A percentile compares a stretch with the other conserved stretches of the same genome.
These are phyloP conservation scores for Colletotrichum shisoi DNA, from an alignment of 2,329 filamentous ascomycete species.

Conservation along the genomic window DNA sequence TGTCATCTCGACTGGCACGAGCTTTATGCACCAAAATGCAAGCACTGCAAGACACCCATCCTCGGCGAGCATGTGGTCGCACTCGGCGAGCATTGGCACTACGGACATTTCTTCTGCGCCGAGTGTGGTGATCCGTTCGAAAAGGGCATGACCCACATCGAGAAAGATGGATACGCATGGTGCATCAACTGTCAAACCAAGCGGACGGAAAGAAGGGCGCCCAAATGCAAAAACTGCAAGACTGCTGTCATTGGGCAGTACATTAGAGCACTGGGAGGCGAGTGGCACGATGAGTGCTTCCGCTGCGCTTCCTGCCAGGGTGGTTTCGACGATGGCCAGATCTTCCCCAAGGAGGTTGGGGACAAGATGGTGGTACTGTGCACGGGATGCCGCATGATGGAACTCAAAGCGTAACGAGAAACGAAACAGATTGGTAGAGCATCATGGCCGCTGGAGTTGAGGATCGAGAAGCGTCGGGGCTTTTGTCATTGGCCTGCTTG, in stretches of 20 bases:
- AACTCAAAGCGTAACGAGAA: slow-evolving; percentile 62
- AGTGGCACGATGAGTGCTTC: slow-evolving; percentile 96
- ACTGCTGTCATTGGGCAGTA: slow-evolving; percentile 88
- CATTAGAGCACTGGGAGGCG: slow-evolving; percentile 83
- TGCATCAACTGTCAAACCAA: slow-evolving; percentile 93
- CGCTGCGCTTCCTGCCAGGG: slow-evolving; percentile 72
- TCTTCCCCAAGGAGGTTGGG: slow-evolving; percentile 63
- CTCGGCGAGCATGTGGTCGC: slow-evolving; percentile 94
- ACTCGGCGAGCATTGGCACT: slow-evolving; percentile 94
- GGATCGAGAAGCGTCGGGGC: neutral
- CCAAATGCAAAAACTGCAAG: slow-evolving; percentile 87
- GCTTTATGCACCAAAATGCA: slow-evolving; percentile 88
- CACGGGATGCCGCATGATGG: slow-evolving; percentile 66
- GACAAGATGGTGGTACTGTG: slow-evolving; percentile 60
- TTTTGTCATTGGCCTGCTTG: slow-evolving; percentile 1
- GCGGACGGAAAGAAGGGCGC: slow-evolving; percentile 84
- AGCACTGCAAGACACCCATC: slow-evolving; percentile 95
- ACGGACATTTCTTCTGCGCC: slow-evolving; percentile 98
- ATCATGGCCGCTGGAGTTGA: neutral
- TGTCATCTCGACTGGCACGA: slow-evolving; percentile 99
- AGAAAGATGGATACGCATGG: slow-evolving; percentile 98
- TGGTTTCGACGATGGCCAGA: slow-evolving; percentile 70
- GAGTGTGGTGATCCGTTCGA: slow-evolving; percentile 97
- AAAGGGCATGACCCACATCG: slow-evolving; percentile 74
- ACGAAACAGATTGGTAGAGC: neutral